Percentiles rank a stretch among this genome's conserved stretches.
phyloP scores from a whole-genome alignment of 2,329 filamentous ascomycete genomes.

The Beauveria asiatica region DNA sequence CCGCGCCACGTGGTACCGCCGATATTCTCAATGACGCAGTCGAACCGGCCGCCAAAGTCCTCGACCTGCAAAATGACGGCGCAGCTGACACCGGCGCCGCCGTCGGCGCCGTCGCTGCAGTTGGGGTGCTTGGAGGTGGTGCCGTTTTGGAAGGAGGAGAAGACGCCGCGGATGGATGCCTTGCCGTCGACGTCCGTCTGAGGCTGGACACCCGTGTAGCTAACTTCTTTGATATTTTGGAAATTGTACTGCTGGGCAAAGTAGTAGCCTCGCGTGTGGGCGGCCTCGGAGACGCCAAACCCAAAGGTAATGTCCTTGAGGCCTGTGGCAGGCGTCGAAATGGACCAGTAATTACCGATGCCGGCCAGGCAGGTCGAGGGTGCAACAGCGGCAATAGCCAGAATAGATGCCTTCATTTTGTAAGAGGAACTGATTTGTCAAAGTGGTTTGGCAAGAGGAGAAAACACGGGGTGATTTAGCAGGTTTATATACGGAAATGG shows the following conservation, averaged over 20 bases:
- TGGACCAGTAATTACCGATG: conserved; percentile 1
- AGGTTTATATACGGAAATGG: too few relatives aligned
- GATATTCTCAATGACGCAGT: conserved; percentile 14
- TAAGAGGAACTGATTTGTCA: background rate
- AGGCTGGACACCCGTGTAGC: conserved; percentile 18
- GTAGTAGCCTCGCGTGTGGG: conserved; percentile 16
- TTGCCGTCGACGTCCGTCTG: conserved; percentile 11
- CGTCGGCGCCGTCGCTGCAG: conserved; percentile 20
- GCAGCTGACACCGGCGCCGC: conserved; percentile 19
- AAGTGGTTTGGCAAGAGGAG: background rate
- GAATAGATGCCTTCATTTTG: background rate
- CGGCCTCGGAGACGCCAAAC: conserved; percentile 15
- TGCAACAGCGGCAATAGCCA: background rate
- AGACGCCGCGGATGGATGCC: conserved; percentile 15
- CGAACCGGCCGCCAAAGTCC: conserved; percentile 16
- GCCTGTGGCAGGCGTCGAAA: background rate
- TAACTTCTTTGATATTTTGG: background rate
- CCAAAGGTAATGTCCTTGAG: conserved; percentile 14
- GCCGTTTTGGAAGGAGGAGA: conserved; percentile 16
- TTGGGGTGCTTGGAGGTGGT: conserved; percentile 14
- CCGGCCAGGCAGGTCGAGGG: background rate
- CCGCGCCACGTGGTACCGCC: conserved; percentile 17
- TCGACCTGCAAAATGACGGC: conserved; percentile 10
- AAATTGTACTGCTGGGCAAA: conserved; percentile 19
- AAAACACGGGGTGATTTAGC: too few relatives aligned